These are phyloP conservation scores for Hanseniaspora clermontiae DNA, from an alignment of 805 yeast species.

Conservation along the genomic window DNA sequence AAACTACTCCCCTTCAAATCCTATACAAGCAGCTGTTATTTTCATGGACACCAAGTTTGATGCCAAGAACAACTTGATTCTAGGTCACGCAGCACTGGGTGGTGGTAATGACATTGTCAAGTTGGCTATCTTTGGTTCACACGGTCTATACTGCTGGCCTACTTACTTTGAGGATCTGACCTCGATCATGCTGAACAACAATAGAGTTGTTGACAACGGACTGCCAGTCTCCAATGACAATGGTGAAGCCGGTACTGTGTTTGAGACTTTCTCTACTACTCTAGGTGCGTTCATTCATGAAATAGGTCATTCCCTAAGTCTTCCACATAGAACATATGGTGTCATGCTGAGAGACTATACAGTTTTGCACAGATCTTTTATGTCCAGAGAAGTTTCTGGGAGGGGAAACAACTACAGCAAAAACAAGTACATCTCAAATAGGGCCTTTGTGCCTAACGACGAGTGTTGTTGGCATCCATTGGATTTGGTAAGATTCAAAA, in stretches of 20 bases:
- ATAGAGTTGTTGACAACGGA: constrained; percentile 12
- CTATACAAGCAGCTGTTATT: constrained; percentile 72
- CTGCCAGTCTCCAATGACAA: constrained; percentile 72
- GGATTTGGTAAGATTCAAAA: constrained; percentile 63
- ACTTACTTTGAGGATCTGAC: constrained; percentile 69
- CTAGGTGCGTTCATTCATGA: constrained; percentile 93
- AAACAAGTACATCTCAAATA: constrained; percentile 1
- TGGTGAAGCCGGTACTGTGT: constrained; percentile 68
- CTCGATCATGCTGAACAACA: constrained; percentile 32
- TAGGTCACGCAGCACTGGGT: constrained; percentile 89
- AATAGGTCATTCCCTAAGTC: constrained; percentile 80
- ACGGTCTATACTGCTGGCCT: constrained; percentile 91
- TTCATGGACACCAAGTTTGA: constrained; percentile 83
- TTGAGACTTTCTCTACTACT: constrained; percentile 82
- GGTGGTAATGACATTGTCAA: constrained; percentile 64
- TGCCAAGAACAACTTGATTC: constrained; percentile 39
- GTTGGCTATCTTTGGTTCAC: constrained; percentile 88
- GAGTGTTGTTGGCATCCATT: constrained; percentile 82
- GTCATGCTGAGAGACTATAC: constrained; percentile 82
- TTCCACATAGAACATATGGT: constrained; percentile 84
- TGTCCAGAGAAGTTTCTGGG: constrained; percentile 54
- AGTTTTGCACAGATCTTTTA: constrained; percentile 67
- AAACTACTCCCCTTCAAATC: constrained; percentile 23
- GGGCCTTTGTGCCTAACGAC: constrained; percentile 32
- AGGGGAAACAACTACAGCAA: constrained; percentile 34